Evolutionary conservation across 352 stramenopile species (phyloP).

Genomic region (Peronospora belbahrii): DNA sequence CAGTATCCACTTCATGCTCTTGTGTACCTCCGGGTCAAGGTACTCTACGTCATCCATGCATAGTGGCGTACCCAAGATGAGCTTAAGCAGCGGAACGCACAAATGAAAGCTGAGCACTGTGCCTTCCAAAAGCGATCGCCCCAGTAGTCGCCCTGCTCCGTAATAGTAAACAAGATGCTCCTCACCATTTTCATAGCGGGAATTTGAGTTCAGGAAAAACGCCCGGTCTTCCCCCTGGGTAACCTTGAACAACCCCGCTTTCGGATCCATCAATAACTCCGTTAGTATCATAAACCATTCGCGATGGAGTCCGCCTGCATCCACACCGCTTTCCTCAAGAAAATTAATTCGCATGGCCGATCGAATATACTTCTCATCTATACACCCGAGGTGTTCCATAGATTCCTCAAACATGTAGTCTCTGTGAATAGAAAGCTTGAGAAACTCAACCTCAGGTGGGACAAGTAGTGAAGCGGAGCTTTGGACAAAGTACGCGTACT

Average conservation of each 20-base stretch:
- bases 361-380: constrained; percentile 48
- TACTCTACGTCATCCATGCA: constrained; percentile 91
- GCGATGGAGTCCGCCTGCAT: constrained; percentile 79
- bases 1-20: constrained; percentile 44
- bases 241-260: constrained; percentile 44
- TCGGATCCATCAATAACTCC: constrained; percentile 39
- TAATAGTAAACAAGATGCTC: constrained; percentile 69
- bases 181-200: constrained; percentile 42
- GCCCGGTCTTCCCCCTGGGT: constrained; percentile 45
- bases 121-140: constrained; percentile 74
- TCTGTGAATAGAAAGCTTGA: constrained; percentile 43
- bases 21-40: constrained; percentile 39
- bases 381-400: constrained; percentile 47
- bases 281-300: constrained; percentile 86
- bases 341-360: constrained; percentile 76
- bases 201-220: constrained; percentile 65
- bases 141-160: constrained; percentile 44
- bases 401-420: constrained; percentile 58
- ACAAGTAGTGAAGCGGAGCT: constrained; percentile 30
- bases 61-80: constrained; percentile 93
- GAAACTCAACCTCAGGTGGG: constrained; percentile 33
- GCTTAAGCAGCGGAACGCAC: constrained; percentile 93
- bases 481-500: constrained; percentile 45
- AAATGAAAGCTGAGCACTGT: constrained; percentile 93
- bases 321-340: constrained; percentile 66